Base-by-base conservation (phyloP, 148 eudicot species). In the Hydrangea macrophylla region DNA sequence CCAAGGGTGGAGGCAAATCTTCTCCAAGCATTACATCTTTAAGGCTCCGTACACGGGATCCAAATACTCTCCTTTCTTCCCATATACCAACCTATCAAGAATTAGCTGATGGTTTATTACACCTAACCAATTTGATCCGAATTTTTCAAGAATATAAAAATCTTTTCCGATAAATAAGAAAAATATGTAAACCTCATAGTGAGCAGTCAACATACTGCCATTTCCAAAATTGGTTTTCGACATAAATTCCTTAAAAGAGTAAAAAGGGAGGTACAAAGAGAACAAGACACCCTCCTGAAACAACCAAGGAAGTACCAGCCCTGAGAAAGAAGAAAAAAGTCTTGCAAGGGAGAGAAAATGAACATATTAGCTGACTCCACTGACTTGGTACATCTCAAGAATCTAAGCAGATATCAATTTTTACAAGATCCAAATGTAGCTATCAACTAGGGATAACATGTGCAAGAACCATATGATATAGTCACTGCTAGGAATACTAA, bases 21-120 rank as follows among this genome's bases (percentile, higher is more conserved):
- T 85, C 88, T 78, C 80, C 90, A 65, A 94, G 96, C 89, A 94
- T 82, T 65, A 85, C 55, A 78, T 85, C 89, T 68, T 85, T 84
- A 68, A 94, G 75, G 76, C 78, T 87, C 70, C 76, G 74, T 59
- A 88, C 75, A 62, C 75, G 86, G 30, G 90, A 86, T 53, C 98
- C 98, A 76, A 94, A 94, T 45, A 94, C 96, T 72, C 75, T 90
- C 69, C 98, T 83, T 81, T 94, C 90, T 68, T 90, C 92, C 98
- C 98, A 94, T 81, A 94, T 90, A 8, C 68, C 69, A 70, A 94
- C 92, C 98, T 94, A 68, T 9, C 36, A 57, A 62, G 48, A 60
- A 60, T 28, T 18, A 40, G 36, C 32, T 45, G 70, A 27, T 26
- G 45, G 15, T 57, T 58, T 26, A 58, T 60, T 58, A 55, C 12